These are phyloP conservation scores for Cucurbita argyrosperma DNA, from an alignment of 306 rosid genomes.

Conservation along the genomic window DNA sequence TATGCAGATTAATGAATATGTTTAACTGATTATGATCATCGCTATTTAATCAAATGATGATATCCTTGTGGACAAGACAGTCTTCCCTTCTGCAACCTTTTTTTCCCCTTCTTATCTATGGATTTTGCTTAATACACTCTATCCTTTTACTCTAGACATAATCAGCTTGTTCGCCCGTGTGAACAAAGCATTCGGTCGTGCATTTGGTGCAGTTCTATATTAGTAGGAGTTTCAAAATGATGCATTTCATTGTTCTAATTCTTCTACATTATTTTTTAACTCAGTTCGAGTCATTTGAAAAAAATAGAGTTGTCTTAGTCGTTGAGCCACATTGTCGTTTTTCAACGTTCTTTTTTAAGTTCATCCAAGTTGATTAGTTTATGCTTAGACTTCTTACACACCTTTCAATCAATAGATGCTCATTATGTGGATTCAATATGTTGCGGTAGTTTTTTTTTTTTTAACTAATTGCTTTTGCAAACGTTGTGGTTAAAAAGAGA, in stretches of 20 bases:
- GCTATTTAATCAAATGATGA: not conserved
- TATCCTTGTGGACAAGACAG: not conserved
- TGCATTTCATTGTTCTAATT: not conserved
- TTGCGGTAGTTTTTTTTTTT: no score
- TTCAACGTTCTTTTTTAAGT: no score
- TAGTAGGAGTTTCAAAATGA: not conserved
- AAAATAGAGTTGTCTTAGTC: no score
- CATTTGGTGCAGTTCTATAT: not conserved
- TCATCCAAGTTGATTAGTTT: no score
- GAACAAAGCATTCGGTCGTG: not conserved
- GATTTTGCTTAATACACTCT: not conserved
- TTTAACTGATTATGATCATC: constrained; percentile 2
- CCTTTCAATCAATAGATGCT: no score
- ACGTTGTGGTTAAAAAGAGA: no score
- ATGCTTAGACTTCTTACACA: no score
- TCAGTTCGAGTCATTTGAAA: no score
- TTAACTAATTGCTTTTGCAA: no score
- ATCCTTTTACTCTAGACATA: not conserved
- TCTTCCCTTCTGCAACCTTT: not conserved
- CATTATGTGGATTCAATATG: no score
- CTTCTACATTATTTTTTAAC: not conserved
- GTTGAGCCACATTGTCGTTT: no score
- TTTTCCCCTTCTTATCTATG: not conserved
- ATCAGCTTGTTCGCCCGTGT: not conserved
- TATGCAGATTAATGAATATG: not conserved